These are phyloP conservation scores for Fusarium longipes DNA, from an alignment of 2,329 filamentous ascomycete genomes.

Conservation along the genomic window DNA sequence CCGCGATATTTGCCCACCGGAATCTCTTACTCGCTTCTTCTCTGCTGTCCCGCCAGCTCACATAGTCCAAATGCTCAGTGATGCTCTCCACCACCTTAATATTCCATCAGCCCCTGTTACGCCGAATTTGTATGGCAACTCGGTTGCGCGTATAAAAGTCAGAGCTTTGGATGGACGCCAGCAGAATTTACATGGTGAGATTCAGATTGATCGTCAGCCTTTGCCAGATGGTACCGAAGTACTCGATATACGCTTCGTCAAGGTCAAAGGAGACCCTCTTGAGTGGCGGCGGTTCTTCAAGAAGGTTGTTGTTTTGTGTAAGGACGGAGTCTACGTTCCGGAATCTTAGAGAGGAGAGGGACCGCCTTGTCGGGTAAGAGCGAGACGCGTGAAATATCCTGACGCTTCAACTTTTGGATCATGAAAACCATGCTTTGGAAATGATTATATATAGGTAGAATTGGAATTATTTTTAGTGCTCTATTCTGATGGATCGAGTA, in stretches of 20 bases:
- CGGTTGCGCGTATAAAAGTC: slow-evolving; percentile 74
- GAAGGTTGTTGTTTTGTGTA: slow-evolving; percentile 87
- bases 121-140: slow-evolving; percentile 63
- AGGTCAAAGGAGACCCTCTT: slow-evolving; percentile 93
- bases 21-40: slow-evolving; percentile 91
- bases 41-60: slow-evolving; percentile 80
- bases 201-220: slow-evolving; percentile 74
- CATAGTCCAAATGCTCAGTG: slow-evolving; percentile 81
- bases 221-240: slow-evolving; percentile 70
- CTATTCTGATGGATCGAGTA: not conserved
- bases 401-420: not conserved
- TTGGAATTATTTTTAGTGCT: not conserved
- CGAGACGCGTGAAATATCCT: not conserved
- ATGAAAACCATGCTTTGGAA: slow-evolving; percentile 16
- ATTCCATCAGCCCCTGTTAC: slow-evolving; percentile 72
- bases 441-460: slow-evolving; percentile 1
- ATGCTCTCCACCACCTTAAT: slow-evolving; percentile 86
- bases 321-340: slow-evolving; percentile 78
- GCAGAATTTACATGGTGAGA: slow-evolving; percentile 79
- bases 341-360: slow-evolving; percentile 51
- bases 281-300: slow-evolving; percentile 99
- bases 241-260: slow-evolving; percentile 90
- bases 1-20: slow-evolving; percentile 88
- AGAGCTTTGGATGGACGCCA: slow-evolving; percentile 78
- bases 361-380: slow-evolving; percentile 29